Base-by-base conservation (phyloP, 2,329 filamentous ascomycete genomes). In the Peltaster fructicola region DNA sequence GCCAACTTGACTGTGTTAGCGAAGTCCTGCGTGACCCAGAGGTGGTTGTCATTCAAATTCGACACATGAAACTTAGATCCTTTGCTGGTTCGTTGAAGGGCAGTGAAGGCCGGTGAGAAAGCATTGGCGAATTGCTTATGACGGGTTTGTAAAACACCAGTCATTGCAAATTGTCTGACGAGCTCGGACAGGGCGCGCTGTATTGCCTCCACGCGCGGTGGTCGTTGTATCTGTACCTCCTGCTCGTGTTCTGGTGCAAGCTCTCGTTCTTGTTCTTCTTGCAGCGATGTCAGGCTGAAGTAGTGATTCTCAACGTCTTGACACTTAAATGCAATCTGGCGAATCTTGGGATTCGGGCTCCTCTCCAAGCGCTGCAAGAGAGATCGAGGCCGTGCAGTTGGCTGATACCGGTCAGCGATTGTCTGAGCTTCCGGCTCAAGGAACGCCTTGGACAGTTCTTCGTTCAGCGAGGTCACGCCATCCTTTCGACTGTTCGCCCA, bases 201-300 rank as follows among this genome's bases (percentile, higher is more conserved):
- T 0, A 32, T 38, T 0, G 69, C 54, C 1, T 36, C 17, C 1
- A 53, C 51, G 0, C 44, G 29, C 0, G 43, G 37, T 0, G 68
- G 63, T 2, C 17, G 17, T 11, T 20, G 17, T 14, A 66, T 35
- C 23, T 75, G 50, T 1, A 57, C 50, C 36, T 79, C 67, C 14
- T 61, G 48, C 34, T 79, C 67, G 1, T 65, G 57, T 31, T 81
- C 73, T 0, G 68, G 68, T 0, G 66, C 56, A 0, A 80, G 50
- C 32, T 79, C 74, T 1, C 73, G 57, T 39, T 80, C 73, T 34
- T 79, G 70, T 29, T 80, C 74, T 36, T 78, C 70, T 3, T 65
- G 50, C 0, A 76, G 45, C 0, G 48, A 46, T 0, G 52, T 49
- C 0, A 32, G 24, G 0, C 25, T 24, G 29, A 38, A 39, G 5